Percentiles rank a stretch among this genome's conserved stretches.
phyloP scores from a whole-genome alignment of 2,329 filamentous ascomycete genomes.

The Fusarium chlamydosporum region DNA sequence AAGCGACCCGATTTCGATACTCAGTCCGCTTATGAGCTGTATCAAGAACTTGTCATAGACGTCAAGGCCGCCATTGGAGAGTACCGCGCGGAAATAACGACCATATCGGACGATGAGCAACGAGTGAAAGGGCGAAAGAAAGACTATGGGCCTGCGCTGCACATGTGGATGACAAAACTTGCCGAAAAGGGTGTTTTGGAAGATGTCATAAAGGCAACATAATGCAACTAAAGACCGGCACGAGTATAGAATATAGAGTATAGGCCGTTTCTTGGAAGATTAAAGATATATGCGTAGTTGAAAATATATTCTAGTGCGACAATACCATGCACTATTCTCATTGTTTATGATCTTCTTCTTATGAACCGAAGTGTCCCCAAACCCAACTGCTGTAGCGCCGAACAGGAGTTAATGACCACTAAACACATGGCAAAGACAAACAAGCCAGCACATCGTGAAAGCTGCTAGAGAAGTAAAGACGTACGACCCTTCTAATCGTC shows the following conservation, averaged over 20 bases:
- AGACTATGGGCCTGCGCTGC: slow-evolving; percentile 78
- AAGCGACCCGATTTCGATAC: slow-evolving; percentile 20
- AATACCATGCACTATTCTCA: slow-evolving; percentile 2
- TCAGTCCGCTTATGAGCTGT: slow-evolving; percentile 54
- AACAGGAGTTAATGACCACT: slow-evolving; percentile 3
- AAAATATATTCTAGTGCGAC: slow-evolving; percentile 15
- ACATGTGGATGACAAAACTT: slow-evolving; percentile 77
- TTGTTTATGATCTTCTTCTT: slow-evolving; percentile 16
- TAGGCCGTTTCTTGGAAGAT: neutral
- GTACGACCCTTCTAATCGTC: slow-evolving; percentile 72
- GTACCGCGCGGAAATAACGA: slow-evolving; percentile 64
- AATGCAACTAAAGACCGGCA: neutral
- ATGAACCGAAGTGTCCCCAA: slow-evolving; percentile 3
- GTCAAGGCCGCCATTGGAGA: slow-evolving; percentile 60
- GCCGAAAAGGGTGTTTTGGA: slow-evolving; percentile 75
- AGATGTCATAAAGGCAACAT: slow-evolving; percentile 53
- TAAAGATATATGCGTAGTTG: slow-evolving; percentile 6
- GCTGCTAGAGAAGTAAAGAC: neutral
- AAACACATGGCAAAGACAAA: slow-evolving; percentile 18
- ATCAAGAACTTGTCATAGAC: slow-evolving; percentile 58
- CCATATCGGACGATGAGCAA: slow-evolving; percentile 63
- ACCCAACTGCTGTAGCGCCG: slow-evolving; percentile 3
- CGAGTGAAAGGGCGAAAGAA: slow-evolving; percentile 69
- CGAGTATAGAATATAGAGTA: slow-evolving; percentile 6
- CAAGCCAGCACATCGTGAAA: neutral